phyloP scores from a whole-genome alignment of 139 green algal species.

The Chlorella sp. region DNA sequence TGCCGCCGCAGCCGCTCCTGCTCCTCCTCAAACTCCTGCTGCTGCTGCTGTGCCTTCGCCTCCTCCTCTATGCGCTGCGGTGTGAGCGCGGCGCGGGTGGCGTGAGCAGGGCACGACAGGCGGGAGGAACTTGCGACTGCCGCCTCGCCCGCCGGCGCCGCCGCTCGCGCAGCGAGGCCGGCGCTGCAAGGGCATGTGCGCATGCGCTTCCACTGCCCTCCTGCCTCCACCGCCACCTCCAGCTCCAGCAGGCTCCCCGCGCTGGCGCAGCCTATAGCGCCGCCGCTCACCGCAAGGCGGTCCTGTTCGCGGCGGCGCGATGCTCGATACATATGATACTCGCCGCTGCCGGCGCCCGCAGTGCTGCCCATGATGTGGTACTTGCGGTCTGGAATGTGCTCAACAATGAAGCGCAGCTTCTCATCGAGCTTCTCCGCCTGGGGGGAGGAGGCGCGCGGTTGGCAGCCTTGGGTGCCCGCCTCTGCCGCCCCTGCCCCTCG shows the following conservation, averaged over 20 bases:
- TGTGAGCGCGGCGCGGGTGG: too few species aligned
- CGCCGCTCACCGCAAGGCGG: neutral
- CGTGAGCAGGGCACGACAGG: neutral
- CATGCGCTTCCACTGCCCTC: neutral
- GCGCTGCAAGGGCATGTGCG: too few species aligned
- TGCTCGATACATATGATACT: slow-evolving; percentile 89
- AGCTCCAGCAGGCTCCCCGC: neutral
- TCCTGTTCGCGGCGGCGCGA: slow-evolving; percentile 18
- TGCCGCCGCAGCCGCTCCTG: slow-evolving; percentile 27
- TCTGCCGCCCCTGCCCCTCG: neutral
- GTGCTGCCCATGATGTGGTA: slow-evolving; percentile 81
- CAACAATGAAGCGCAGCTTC: slow-evolving; percentile 85
- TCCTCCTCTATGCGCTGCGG: slow-evolving; percentile 16
- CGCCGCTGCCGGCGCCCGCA: slow-evolving; percentile 84
- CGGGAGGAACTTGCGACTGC: neutral
- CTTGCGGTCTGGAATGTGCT: slow-evolving; percentile 72
- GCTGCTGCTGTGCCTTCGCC: neutral
- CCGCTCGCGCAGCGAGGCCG: neutral
- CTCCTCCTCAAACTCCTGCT: slow-evolving; percentile 28
- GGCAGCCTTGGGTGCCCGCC: neutral
- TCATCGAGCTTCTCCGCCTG: slow-evolving; percentile 82
- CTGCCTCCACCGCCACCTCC: neutral
- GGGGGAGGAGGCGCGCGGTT: too few species aligned
- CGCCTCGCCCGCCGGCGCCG: neutral
- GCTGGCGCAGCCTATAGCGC: too few species aligned